phyloP scores from a whole-genome alignment of 2,329 filamentous ascomycete species.

The Aspergillus pseudoviridinutans region DNA sequence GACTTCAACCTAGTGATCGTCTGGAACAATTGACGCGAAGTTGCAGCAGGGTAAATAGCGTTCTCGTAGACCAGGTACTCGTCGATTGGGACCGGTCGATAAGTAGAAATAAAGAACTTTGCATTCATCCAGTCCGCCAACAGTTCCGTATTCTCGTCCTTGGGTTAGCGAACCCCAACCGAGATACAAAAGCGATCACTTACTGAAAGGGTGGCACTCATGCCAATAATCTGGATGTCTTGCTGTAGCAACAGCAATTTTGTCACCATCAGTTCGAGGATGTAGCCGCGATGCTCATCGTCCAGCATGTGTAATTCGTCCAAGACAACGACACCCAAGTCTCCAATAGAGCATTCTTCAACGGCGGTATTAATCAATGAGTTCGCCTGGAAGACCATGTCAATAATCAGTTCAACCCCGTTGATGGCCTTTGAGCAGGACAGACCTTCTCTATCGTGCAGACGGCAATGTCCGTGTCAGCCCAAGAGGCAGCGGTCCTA shows the following conservation, averaged over 20 bases:
- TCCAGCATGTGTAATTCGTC: constrained; percentile 82
- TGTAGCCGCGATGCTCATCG: constrained; percentile 70
- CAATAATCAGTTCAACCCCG: neutral
- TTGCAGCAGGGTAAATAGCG: constrained; percentile 60
- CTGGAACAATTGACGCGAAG: constrained; percentile 56
- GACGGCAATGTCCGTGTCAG: constrained; percentile 71
- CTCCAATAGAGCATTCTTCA: constrained; percentile 63
- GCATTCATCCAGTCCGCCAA: constrained; percentile 67
- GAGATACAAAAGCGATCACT: constrained; percentile 15
- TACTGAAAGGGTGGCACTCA: constrained; percentile 75
- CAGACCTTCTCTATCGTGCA: constrained; percentile 73
- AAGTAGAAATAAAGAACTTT: constrained; percentile 68
- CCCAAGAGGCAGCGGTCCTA: constrained; percentile 63
- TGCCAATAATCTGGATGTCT: constrained; percentile 67
- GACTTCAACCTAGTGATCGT: constrained; percentile 51
- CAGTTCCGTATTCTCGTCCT: constrained; percentile 62
- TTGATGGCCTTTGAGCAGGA: constrained; percentile 14
- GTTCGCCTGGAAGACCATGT: constrained; percentile 57
- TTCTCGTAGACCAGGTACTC: constrained; percentile 72
- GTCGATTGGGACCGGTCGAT: constrained; percentile 70
- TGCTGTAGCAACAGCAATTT: constrained; percentile 68
- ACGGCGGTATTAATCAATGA: constrained; percentile 69
- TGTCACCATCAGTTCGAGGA: constrained; percentile 69
- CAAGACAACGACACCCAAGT: constrained; percentile 64
- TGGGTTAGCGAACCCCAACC: constrained; percentile 7